Evolutionary conservation across 768 basidiomycete species (phyloP).

Genomic region (Cystobasidium onofrii): DNA sequence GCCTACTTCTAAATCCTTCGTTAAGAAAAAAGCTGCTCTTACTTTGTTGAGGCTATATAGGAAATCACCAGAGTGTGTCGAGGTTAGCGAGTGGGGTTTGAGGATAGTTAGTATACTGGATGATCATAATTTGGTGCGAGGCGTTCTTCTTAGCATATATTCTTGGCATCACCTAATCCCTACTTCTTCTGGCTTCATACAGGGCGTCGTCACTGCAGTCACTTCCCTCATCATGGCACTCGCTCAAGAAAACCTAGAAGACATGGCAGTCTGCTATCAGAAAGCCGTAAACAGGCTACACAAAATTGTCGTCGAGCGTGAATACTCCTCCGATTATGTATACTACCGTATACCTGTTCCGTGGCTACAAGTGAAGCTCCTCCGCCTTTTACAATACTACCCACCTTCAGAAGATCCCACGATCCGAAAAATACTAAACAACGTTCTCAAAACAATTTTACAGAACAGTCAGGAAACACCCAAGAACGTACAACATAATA

Average conservation of each 20-base stretch:
- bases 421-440: slow-evolving; percentile 63
- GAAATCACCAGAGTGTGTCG: slow-evolving; percentile 89
- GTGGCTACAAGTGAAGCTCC: slow-evolving; percentile 92
- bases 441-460: slow-evolving; percentile 82
- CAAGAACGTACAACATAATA: slow-evolving; percentile 94
- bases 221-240: slow-evolving; percentile 87
- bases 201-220: slow-evolving; percentile 93
- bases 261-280: slow-evolving; percentile 83
- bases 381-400: slow-evolving; percentile 88
- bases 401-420: slow-evolving; percentile 85
- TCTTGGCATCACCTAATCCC: background rate
- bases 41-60: slow-evolving; percentile 86
- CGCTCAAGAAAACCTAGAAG: slow-evolving; percentile 85
- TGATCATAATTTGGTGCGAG: slow-evolving; percentile 45
- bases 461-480: slow-evolving; percentile 77
- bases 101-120: slow-evolving; percentile 94
- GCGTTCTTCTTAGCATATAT: too few relatives aligned
- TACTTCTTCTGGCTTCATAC: background rate
- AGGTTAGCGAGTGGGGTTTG: slow-evolving; percentile 88
- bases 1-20: slow-evolving; percentile 86
- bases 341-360: slow-evolving; percentile 98
- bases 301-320: slow-evolving; percentile 82
- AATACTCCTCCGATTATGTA: slow-evolving; percentile 78
- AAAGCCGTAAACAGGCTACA: slow-evolving; percentile 85
- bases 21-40: slow-evolving; percentile 96